These are phyloP conservation scores for Torrubiella hemipterigena DNA, from an alignment of 2,329 filamentous ascomycete genomes.

Conservation along the genomic window DNA sequence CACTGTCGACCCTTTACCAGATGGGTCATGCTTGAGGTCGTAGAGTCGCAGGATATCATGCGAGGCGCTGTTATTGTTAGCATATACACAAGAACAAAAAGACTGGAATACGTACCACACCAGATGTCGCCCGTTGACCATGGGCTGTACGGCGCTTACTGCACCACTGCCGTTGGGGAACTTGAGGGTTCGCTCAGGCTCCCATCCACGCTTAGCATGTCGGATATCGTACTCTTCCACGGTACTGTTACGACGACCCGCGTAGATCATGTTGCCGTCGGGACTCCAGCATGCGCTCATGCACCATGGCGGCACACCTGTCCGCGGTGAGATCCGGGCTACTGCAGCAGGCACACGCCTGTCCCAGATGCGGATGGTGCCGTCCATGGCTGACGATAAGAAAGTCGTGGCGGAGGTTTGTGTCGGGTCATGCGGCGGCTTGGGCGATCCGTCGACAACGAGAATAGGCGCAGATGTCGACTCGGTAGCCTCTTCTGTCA, in stretches of 20 bases:
- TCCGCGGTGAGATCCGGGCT: slow-evolving; percentile 63
- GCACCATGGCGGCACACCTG: slow-evolving; percentile 84
- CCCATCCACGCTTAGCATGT: slow-evolving; percentile 54
- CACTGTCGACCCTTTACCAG: slow-evolving; percentile 63
- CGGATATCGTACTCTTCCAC: slow-evolving; percentile 92
- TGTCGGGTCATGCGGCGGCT: slow-evolving; percentile 35
- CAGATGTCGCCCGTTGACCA: slow-evolving; percentile 87
- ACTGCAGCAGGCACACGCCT: slow-evolving; percentile 63
- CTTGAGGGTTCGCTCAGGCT: slow-evolving; percentile 67
- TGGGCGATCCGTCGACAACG: slow-evolving; percentile 22
- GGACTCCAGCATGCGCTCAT: slow-evolving; percentile 96
- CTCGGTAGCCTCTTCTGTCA: slow-evolving; percentile 4
- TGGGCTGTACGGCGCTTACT: slow-evolving; percentile 76
- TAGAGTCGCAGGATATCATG: slow-evolving; percentile 91
- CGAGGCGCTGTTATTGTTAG: slow-evolving; percentile 50
- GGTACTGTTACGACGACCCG: slow-evolving; percentile 77
- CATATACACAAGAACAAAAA: slow-evolving; percentile 12
- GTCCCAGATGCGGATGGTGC: slow-evolving; percentile 89
- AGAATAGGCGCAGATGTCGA: slow-evolving; percentile 12
- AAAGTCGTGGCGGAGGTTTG: slow-evolving; percentile 69
- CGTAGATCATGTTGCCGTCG: slow-evolving; percentile 91
- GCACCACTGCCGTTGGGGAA: slow-evolving; percentile 84
- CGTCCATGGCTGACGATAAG: slow-evolving; percentile 78
- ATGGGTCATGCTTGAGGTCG: slow-evolving; percentile 59
- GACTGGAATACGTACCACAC: slow-evolving; percentile 45